Evolutionary conservation across 1,284 basidiomycete species (phyloP).

Genomic region (Fomes fomentarius): DNA sequence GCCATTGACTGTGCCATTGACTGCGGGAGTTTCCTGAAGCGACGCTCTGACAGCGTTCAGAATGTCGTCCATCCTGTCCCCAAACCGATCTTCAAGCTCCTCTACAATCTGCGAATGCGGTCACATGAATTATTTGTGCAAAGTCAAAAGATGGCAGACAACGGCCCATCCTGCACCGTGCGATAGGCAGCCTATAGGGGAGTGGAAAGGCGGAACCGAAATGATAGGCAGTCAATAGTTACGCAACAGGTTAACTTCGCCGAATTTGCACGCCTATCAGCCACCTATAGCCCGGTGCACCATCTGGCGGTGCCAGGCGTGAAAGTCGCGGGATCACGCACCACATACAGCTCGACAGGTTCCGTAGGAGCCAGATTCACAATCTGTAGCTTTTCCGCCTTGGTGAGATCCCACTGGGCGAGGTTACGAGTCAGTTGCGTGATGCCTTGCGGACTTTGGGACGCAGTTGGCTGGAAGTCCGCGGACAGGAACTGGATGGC

Average conservation of each 20-base stretch:
- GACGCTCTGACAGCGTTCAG: slow-evolving; percentile 60
- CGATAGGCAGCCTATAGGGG: too few relatives aligned
- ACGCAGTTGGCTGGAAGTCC: slow-evolving; percentile 66
- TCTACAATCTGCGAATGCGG: slow-evolving; percentile 73
- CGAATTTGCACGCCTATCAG: too few relatives aligned
- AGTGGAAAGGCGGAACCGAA: too few relatives aligned
- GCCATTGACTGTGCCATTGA: slow-evolving; percentile 2
- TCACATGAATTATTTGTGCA: too few relatives aligned
- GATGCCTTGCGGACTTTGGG: slow-evolving; percentile 72
- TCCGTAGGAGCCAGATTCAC: slow-evolving; percentile 86
- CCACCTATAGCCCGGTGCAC: too few relatives aligned
- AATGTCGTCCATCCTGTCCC: slow-evolving; percentile 73
- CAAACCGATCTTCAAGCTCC: slow-evolving; percentile 84
- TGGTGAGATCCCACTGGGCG: slow-evolving; percentile 76
- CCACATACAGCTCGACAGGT: slow-evolving; percentile 88
- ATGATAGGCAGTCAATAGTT: too few relatives aligned
- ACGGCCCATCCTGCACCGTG: too few relatives aligned
- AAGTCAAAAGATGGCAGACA: too few relatives aligned
- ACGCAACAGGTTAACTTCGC: too few relatives aligned
- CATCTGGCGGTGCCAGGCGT: too few relatives aligned
- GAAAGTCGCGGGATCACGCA: too few relatives aligned
- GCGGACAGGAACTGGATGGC: slow-evolving; percentile 84
- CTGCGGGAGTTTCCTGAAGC: slow-evolving; percentile 34
- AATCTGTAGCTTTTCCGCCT: slow-evolving; percentile 90
- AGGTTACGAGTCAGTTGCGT: slow-evolving; percentile 69